Evolutionary conservation across 2,329 filamentous ascomycete genomes (phyloP), one percentile per base, ranked within the genome.

Genomic region (Atkinsonella texensis): DNA sequence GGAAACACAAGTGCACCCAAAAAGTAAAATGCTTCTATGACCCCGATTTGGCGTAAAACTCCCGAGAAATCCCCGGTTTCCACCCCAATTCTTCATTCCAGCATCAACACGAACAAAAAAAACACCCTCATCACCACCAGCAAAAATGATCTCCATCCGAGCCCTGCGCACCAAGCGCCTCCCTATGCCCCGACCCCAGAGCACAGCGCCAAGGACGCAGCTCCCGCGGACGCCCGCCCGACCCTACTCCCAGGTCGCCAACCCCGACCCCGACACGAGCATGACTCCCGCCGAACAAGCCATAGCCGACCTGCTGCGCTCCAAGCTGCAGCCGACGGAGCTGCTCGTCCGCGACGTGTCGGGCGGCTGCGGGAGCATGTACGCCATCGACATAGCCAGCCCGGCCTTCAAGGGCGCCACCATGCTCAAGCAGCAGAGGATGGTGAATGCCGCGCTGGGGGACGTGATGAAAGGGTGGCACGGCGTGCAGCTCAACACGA

Each of bases 361-460:
- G 23, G 87, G 88, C 53, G 87, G 87, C 32, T 94, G 87, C 69
- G 87, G 87, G 10, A 87, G 83, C 62, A 93, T 93, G 88, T 93
- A 93, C 70, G 84, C 82, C 52, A 84, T 94, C 58, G 84, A 90
- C 60, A 82, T 93, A 57, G 77, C 81, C 46, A 87, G 84, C 8
- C 74, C 81, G 46, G 76, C 74, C 60, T 94, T 94, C 68, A 74
- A 75, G 50, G 88, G 87, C 46, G 66, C 81, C 59, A 76, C 74
- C 48, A 81, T 90, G 65, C 77, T 94, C 54, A 87, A 87, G 74
- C 87, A 93, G 71, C 87, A 93, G 69, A 76, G 86, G 54, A 74
- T 91, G 69, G 87, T 94, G 48, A 91, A 91, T 63, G 72, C 79
- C 18, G 77, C 84, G 17, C 72, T 94, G 32, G 81, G 79, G 4